Evolutionary conservation across 805 yeast genomes (phyloP).

Genomic region (Ogataea populi-albae): DNA sequence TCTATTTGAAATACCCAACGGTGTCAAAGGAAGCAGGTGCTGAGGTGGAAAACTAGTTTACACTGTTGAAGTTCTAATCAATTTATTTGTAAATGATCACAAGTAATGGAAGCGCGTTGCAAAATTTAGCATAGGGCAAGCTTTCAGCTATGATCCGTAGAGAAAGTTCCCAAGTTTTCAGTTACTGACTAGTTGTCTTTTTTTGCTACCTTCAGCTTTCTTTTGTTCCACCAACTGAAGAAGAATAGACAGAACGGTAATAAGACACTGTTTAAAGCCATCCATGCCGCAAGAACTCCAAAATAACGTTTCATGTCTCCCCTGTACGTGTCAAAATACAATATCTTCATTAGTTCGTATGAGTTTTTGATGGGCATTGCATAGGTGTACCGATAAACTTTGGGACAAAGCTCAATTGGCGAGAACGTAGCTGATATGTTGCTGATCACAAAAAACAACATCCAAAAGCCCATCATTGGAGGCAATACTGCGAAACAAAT

Average conservation of each 20-base stretch:
- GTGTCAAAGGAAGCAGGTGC: too few relatives aligned
- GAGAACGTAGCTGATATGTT: constrained; percentile 70
- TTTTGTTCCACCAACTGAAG: constrained; percentile 38
- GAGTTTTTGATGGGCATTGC: constrained; percentile 69
- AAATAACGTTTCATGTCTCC: constrained; percentile 57
- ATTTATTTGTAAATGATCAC: too few relatives aligned
- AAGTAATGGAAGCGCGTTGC: too few relatives aligned
- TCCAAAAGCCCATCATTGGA: constrained; percentile 68
- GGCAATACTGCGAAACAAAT: constrained; percentile 53
- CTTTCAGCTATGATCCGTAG: too few relatives aligned
- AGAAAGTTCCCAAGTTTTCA: too few relatives aligned
- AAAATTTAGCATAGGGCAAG: too few relatives aligned
- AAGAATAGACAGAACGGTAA: constrained; percentile 45
- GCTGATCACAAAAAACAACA: constrained; percentile 63
- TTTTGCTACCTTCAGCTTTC: constrained; percentile 13
- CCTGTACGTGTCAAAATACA: constrained; percentile 54
- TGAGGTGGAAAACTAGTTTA: too few relatives aligned
- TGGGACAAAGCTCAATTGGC: constrained; percentile 56
- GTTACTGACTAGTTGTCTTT: too few relatives aligned
- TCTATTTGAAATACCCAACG: too few relatives aligned
- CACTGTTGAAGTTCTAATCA: too few relatives aligned
- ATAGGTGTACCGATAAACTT: constrained; percentile 63
- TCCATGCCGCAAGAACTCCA: constrained; percentile 62
- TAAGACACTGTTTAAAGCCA: constrained; percentile 43
- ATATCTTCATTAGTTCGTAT: constrained; percentile 56